Conservation (phyloP, 305 asterid species). For the Fraxinus sp. region DNA sequence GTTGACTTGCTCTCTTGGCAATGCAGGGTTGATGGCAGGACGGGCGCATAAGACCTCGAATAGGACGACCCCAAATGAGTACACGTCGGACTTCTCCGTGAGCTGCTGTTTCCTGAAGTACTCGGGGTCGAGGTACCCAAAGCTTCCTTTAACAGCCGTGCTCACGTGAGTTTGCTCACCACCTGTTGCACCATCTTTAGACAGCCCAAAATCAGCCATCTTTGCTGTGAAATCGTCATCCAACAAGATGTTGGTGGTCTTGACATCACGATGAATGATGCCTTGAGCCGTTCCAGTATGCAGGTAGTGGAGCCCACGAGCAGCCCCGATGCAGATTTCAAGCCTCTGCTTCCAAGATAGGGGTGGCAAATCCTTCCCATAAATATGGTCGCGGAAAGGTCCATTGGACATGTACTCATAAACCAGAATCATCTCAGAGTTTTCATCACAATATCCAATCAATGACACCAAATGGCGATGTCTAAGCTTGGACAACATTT, state of each 20-base stretch:
- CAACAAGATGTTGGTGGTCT: slow-evolving; percentile 57
- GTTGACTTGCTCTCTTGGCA: slow-evolving; percentile 90
- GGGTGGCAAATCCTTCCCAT: slow-evolving; percentile 48
- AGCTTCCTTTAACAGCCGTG: slow-evolving; percentile 59
- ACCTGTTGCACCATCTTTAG: slow-evolving; percentile 45
- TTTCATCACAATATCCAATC: slow-evolving; percentile 67
- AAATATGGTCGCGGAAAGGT: slow-evolving; percentile 59
- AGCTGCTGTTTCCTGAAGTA: slow-evolving; percentile 82
- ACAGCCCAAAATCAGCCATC: slow-evolving; percentile 70
- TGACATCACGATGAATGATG: slow-evolving; percentile 66
- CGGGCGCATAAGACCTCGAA: slow-evolving; percentile 80
- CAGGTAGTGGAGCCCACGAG: slow-evolving; percentile 69
- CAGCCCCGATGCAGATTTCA: slow-evolving; percentile 62
- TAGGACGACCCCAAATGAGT: slow-evolving; percentile 85
- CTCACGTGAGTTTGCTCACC: slow-evolving; percentile 46
- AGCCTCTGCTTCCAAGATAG: slow-evolving; percentile 57
- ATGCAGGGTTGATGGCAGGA: slow-evolving; percentile 70
- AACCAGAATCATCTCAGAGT: slow-evolving; percentile 62
- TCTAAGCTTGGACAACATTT: slow-evolving; percentile 62
- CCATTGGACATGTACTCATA: slow-evolving; percentile 68
- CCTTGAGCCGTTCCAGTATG: slow-evolving; percentile 62
- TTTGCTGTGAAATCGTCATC: slow-evolving; percentile 57
- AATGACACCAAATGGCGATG: slow-evolving; percentile 71
- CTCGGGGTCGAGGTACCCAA: slow-evolving; percentile 63
- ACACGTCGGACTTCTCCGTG: slow-evolving; percentile 83